Evolutionary conservation across 1,139 yeast species (phyloP), one percentile per base, ranked within the genome.

Genomic region (Geotrichum carabidarum): DNA sequence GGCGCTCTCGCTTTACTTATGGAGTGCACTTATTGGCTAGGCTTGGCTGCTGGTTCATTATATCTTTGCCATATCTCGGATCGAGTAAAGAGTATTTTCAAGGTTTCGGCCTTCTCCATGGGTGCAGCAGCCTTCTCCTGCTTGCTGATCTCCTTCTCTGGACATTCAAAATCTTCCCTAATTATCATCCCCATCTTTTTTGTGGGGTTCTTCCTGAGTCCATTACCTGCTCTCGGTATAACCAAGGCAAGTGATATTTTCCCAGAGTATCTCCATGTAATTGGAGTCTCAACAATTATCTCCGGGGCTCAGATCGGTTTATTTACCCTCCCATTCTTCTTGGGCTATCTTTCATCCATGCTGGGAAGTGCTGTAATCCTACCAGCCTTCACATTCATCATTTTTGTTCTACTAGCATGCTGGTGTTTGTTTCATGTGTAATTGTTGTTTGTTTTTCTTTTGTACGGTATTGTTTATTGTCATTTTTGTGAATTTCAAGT

Each of bases 281-380:
- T 82, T 3, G 93, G 89, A 0, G 77, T 87, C 12, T 90, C 94
- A 0, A 75, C 86, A 50, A 80, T 85, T 14, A 82, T 89, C 55
- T 89, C 93, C 0, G 69, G 86, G 58, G 90, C 91, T 7, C 88
- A 89, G 5, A 81, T 85, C n/a, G 93, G 91, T 1, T 84, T 84
- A 11, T 91, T 94, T 0, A 76, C 80, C 0, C 61, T 87, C 37
- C 66, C 94, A 1, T 83, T 81, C 57, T 53, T 79, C 2, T 74
- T 83, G 49, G 94, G 94, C 0, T 59, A 75, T 1, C 59, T 79
- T 31, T 78, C 80, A 0, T 59, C 55, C 11, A 35, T 45, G 11
- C 50, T 57, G 35, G 64, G 65, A 2, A 57, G 58, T 2, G 44
- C 48, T 35, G 52, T 57, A 2, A 50, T 62, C 27, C 57, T 59